A percentile compares a stretch with the other conserved stretches of the same genome.
These are phyloP conservation scores for Globisporangium camurandrum DNA, from an alignment of 352 stramenopile species.

Conservation along the genomic window DNA sequence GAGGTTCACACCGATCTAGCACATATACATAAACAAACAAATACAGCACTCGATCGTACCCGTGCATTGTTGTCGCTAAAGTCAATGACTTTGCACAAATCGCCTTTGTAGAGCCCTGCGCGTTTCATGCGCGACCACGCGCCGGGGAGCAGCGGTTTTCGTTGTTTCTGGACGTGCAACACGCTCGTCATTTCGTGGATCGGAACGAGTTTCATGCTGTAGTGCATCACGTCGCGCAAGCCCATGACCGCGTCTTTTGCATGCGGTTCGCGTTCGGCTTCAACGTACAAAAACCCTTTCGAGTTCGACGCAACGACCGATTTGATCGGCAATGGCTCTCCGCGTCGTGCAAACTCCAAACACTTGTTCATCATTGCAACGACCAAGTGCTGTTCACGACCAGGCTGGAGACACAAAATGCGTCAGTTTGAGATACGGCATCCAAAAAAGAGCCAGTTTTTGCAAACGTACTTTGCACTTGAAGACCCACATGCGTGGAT, in stretches of 20 bases:
- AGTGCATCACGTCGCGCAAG: constrained; percentile 78
- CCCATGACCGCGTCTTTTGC: constrained; percentile 81
- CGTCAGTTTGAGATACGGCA: too few species aligned
- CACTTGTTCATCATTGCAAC: constrained; percentile 89
- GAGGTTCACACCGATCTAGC: too few species aligned
- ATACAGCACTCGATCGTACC: constrained; percentile 30
- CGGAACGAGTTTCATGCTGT: constrained; percentile 85
- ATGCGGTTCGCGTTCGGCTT: constrained; percentile 80
- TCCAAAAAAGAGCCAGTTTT: too few species aligned
- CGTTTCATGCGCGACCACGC: constrained; percentile 84
- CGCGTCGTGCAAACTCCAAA: constrained; percentile 75
- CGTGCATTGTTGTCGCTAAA: constrained; percentile 80
- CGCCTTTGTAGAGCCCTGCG: constrained; percentile 80
- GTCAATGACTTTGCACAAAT: constrained; percentile 84
- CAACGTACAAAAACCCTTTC: constrained; percentile 87
- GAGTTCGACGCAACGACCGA: constrained; percentile 83
- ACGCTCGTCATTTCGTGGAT: constrained; percentile 88
- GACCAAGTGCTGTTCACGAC: constrained; percentile 81
- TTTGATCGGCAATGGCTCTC: constrained; percentile 79
- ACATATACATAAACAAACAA: too few species aligned
- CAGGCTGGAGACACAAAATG: constrained; percentile 24
- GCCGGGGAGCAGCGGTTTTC: constrained; percentile 70
- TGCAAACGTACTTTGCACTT: constrained; percentile 72
- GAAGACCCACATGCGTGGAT: constrained; percentile 87
- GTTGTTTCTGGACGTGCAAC: constrained; percentile 79